Evolutionary conservation across 2,329 filamentous ascomycete species (phyloP).

Genomic region (Colletotrichum orchidophilum): DNA sequence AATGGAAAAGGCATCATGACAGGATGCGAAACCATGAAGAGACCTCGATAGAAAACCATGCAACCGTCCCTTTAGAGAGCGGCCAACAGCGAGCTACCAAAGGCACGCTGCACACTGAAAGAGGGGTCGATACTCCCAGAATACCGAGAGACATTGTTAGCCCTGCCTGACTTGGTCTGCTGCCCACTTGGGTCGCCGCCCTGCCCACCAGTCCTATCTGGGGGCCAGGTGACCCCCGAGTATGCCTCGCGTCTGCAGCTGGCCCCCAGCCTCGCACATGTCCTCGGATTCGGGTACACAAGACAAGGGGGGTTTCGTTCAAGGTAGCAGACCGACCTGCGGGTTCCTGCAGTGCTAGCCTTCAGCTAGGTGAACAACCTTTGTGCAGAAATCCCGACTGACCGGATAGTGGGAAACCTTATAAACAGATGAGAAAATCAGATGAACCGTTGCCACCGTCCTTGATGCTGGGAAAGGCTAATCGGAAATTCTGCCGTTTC

Average conservation of each 20-base stretch:
- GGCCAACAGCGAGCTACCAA: not conserved
- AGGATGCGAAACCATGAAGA: not conserved
- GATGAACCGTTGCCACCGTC: conserved; percentile 11
- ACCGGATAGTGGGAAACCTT: conserved; percentile 1
- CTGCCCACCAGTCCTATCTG: not conserved
- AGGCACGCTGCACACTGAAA: not conserved
- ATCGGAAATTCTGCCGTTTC: conserved; percentile 13
- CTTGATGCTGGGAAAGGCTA: not conserved
- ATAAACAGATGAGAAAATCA: not conserved
- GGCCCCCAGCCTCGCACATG: not conserved
- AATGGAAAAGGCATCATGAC: not conserved
- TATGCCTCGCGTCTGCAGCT: not conserved
- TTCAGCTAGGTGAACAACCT: not conserved
- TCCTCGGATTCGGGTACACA: not conserved
- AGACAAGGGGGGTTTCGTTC: not conserved
- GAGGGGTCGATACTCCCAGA: not conserved
- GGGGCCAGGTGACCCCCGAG: not conserved
- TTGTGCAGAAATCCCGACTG: not conserved
- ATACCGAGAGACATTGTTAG: not conserved
- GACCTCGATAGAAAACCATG: not conserved
- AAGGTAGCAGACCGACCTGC: not conserved
- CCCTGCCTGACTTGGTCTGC: not conserved
- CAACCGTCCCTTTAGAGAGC: not conserved
- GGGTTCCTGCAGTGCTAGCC: conserved; percentile 12
- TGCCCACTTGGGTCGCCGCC: not conserved